These are phyloP conservation scores for Dryadomyces quercus-mongolicae DNA, from an alignment of 2,329 filamentous ascomycete species.

Conservation along the genomic window DNA sequence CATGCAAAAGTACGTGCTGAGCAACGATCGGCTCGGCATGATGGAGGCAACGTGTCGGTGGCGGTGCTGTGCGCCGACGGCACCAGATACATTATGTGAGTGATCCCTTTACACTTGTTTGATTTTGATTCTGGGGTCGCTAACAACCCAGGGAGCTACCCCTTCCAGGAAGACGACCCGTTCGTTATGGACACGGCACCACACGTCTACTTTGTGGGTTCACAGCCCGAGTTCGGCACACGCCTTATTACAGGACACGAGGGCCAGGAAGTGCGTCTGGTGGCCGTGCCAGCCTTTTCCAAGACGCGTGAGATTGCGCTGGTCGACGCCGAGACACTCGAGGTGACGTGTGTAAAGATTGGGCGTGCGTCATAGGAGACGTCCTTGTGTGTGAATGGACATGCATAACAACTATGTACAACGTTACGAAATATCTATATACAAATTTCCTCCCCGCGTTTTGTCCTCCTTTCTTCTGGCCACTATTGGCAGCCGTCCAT, in stretches of 20 bases:
- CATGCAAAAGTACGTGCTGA: slow-evolving; percentile 79
- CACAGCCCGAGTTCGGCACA: slow-evolving; percentile 68
- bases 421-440: background rate
- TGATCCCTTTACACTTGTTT: slow-evolving; percentile 9
- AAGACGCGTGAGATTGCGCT: slow-evolving; percentile 70
- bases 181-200: slow-evolving; percentile 79
- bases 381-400: no score
- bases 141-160: slow-evolving; percentile 66
- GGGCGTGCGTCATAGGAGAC: background rate
- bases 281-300: slow-evolving; percentile 75
- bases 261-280: slow-evolving; percentile 60
- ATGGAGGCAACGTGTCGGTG: slow-evolving; percentile 93
- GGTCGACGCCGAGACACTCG: slow-evolving; percentile 74
- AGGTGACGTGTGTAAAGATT: slow-evolving; percentile 59
- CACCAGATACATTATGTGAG: slow-evolving; percentile 89
- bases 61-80: slow-evolving; percentile 84
- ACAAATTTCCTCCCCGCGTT: background rate
- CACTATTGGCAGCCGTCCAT: slow-evolving; percentile 31
- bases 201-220: slow-evolving; percentile 83
- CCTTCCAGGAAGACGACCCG: slow-evolving; percentile 86
- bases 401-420: no score
- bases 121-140: background rate
- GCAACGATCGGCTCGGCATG: slow-evolving; percentile 66
- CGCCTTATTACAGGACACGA: slow-evolving; percentile 53
- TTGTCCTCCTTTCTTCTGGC: no score